Evolutionary conservation across 2,329 filamentous ascomycete genomes (phyloP).

Genomic region (Fusarium sp.): DNA sequence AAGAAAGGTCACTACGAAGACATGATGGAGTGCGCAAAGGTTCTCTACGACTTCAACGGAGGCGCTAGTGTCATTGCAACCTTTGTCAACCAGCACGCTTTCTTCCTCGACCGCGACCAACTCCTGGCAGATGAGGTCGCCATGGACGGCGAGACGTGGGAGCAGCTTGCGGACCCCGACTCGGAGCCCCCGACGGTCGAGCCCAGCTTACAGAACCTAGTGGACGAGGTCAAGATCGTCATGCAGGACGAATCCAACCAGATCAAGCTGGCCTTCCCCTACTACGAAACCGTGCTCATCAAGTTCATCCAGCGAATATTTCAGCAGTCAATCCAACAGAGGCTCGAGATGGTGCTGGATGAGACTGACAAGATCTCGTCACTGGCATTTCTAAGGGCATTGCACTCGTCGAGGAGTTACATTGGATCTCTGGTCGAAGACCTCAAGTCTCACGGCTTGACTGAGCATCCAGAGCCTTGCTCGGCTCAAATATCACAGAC

Average conservation of each 20-base stretch:
- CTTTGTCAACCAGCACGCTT: conserved; percentile 99
- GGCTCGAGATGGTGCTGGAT: conserved; percentile 93
- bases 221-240: conserved; percentile 94
- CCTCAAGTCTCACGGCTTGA: conserved; percentile 91
- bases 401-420: conserved; percentile 92
- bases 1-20: conserved; percentile 94
- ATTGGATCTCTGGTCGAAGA: conserved; percentile 91
- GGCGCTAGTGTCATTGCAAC: conserved; percentile 94
- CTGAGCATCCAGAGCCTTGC: conserved; percentile 92
- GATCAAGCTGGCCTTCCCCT: conserved; percentile 96
- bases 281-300: conserved; percentile 91
- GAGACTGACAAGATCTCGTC: conserved; percentile 94
- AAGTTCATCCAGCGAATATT: conserved; percentile 97
- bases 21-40: conserved; percentile 96
- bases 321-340: conserved; percentile 97
- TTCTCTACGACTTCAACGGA: conserved; percentile 94
- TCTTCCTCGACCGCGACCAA: conserved; percentile 97
- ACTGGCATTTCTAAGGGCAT: conserved; percentile 87
- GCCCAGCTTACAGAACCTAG: conserved; percentile 87
- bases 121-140: conserved; percentile 88
- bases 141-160: conserved; percentile 83
- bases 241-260: conserved; percentile 98
- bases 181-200: conserved; percentile 92
- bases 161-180: conserved; percentile 93
- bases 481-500: conserved; percentile 86